These are phyloP conservation scores for Kalmusia sp. DNA, from an alignment of 2,329 filamentous ascomycete genomes.

Conservation along the genomic window DNA sequence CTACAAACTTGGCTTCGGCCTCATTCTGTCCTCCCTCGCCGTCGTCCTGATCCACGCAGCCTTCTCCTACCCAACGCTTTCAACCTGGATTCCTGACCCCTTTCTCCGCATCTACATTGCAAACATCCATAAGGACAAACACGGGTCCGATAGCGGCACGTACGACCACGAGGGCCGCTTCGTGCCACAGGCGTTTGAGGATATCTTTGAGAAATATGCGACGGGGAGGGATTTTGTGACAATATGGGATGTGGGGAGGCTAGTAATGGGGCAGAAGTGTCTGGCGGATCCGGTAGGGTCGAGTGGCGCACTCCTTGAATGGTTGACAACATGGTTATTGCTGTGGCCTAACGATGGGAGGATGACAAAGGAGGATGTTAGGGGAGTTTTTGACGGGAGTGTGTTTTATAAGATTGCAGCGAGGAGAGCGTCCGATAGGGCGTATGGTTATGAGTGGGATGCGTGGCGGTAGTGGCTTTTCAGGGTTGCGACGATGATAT, in stretches of 20 bases:
- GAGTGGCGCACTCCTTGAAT: conserved; percentile 55
- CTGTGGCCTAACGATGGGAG: conserved; percentile 63
- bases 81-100: conserved; percentile 53
- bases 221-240: conserved; percentile 49
- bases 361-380: conserved; percentile 64
- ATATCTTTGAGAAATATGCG: conserved; percentile 56
- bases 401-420: conserved; percentile 52
- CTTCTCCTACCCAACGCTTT: conserved; percentile 58
- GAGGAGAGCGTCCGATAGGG: conserved; percentile 21
- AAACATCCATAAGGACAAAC: conserved; percentile 52
- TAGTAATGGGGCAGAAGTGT: conserved; percentile 51
- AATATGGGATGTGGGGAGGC: conserved; percentile 45
- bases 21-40: conserved; percentile 53
- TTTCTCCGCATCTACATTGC: conserved; percentile 51
- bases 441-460: conserved; percentile 8
- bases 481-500: too few relatives aligned
- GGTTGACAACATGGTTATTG: conserved; percentile 60
- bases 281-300: conserved; percentile 54
- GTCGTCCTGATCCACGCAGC: conserved; percentile 57
- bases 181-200: conserved; percentile 56
- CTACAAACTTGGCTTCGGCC: conserved; percentile 53
- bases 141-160: conserved; percentile 51
- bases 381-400: conserved; percentile 61
- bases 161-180: conserved; percentile 57
- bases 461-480: not conserved